Evolutionary conservation across 371 early-diverging fungal genomes (phyloP).

Genomic region (Batkoa obscura): DNA sequence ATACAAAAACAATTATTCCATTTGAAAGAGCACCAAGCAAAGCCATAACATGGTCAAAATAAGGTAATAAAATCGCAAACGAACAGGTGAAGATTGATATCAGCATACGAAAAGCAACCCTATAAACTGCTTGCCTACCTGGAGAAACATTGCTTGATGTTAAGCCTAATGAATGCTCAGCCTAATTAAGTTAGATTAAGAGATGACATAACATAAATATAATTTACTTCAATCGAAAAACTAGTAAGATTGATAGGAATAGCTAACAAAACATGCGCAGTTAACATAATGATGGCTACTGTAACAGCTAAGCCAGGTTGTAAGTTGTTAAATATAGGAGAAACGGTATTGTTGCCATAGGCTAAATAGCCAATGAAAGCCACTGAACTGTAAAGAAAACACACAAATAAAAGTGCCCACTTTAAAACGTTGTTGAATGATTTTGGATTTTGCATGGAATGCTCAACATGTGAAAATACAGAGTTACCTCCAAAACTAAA

Average conservation of each 20-base stretch:
- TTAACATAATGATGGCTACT: slow-evolving; percentile 48
- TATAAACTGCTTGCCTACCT: neutral
- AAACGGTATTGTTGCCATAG: slow-evolving; percentile 39
- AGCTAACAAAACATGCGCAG: slow-evolving; percentile 57
- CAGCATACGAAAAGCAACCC: neutral
- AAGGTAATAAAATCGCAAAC: slow-evolving; percentile 3
- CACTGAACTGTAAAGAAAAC: slow-evolving; percentile 47
- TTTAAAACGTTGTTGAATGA: slow-evolving; percentile 46
- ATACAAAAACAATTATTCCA: slow-evolving; percentile 1
- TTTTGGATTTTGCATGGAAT: slow-evolving; percentile 58
- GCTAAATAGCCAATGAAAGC: slow-evolving; percentile 59
- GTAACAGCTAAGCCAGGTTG: slow-evolving; percentile 35
- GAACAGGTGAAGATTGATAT: neutral
- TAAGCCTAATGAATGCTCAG: slow-evolving; percentile 16
- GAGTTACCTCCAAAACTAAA: slow-evolving; percentile 67
- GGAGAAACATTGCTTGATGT: neutral
- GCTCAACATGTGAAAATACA: slow-evolving; percentile 28
- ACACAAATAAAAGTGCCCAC: slow-evolving; percentile 44
- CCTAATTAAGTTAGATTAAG: neutral
- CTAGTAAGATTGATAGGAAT: slow-evolving; percentile 60
- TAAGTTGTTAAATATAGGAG: slow-evolving; percentile 48
- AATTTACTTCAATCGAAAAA: slow-evolving; percentile 33
- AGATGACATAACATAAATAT: neutral
- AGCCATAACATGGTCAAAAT: slow-evolving; percentile 4
- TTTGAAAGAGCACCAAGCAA: neutral